A percentile compares a stretch with the other conserved stretches of the same genome.
phyloP scores from a whole-genome alignment of 345 rosid species.

The Ceriops decandra region DNA sequence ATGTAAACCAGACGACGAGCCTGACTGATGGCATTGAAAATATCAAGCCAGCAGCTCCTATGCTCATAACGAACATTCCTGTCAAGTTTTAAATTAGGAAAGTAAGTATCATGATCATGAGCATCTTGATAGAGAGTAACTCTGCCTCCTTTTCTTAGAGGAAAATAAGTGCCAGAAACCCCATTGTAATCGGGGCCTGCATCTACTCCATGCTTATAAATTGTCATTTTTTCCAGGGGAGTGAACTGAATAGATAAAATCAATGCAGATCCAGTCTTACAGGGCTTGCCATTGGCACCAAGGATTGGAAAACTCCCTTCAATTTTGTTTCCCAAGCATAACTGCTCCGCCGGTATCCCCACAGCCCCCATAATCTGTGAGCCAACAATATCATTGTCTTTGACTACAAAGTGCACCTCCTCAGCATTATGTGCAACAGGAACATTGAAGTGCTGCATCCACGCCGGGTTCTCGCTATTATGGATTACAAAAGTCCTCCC shows the following conservation, averaged over 20 bases:
- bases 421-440: constrained; percentile 77
- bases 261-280: constrained; percentile 66
- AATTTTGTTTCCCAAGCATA: constrained; percentile 41
- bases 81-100: constrained; percentile 60
- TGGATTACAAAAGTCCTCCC: constrained; percentile 77
- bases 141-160: constrained; percentile 70
- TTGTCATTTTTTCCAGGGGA: constrained; percentile 46
- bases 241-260: constrained; percentile 60
- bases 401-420: constrained; percentile 76
- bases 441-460: constrained; percentile 81
- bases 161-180: constrained; percentile 82
- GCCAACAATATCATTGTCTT: constrained; percentile 75
- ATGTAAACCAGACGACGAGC: constrained; percentile 81
- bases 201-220: constrained; percentile 57
- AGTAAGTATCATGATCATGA: constrained; percentile 58
- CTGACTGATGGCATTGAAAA: constrained; percentile 66
- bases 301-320: constrained; percentile 75
- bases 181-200: constrained; percentile 53
- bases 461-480: constrained; percentile 70
- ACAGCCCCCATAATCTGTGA: constrained; percentile 83
- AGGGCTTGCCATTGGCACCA: constrained; percentile 55
- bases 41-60: constrained; percentile 72
- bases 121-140: constrained; percentile 94
- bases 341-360: constrained; percentile 59
- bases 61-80: constrained; percentile 45